Evolutionary conservation across 1,139 yeast genomes (phyloP).

Genomic region (Pichia sp.): DNA sequence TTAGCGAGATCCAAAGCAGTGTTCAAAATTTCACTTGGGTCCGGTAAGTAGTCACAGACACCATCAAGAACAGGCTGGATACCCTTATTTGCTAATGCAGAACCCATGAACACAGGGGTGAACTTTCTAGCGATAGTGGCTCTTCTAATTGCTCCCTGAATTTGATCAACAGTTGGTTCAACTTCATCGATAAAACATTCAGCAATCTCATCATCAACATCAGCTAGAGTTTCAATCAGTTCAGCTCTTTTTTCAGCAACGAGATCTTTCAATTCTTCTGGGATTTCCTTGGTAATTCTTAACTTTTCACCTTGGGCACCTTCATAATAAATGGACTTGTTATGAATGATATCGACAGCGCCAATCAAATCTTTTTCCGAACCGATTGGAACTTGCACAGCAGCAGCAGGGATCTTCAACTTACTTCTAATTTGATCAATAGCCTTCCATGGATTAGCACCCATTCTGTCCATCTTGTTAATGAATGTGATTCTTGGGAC

Average conservation of each 20-base stretch:
- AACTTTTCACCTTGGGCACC: constrained; percentile 88
- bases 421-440: constrained; percentile 85
- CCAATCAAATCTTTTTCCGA: constrained; percentile 81
- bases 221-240: constrained; percentile 91
- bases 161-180: constrained; percentile 79
- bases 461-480: constrained; percentile 99
- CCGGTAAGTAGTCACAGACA: constrained; percentile 91
- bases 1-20: constrained; percentile 76
- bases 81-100: constrained; percentile 94
- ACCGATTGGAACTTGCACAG: constrained; percentile 96
- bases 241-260: constrained; percentile 81
- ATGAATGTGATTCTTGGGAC: constrained; percentile 95
- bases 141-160: constrained; percentile 84
- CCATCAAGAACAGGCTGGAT: constrained; percentile 94
- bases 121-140: constrained; percentile 95
- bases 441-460: constrained; percentile 94
- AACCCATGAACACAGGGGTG: constrained; percentile 98
- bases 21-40: constrained; percentile 89
- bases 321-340: constrained; percentile 83
- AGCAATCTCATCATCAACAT: constrained; percentile 96
- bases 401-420: constrained; percentile 92
- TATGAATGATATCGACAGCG: constrained; percentile 84
- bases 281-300: constrained; percentile 55
- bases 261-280: constrained; percentile 66
- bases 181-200: constrained; percentile 86